phyloP scores from a whole-genome alignment of 164 flowering plant genomes.

The Pachysandra terminalis region DNA sequence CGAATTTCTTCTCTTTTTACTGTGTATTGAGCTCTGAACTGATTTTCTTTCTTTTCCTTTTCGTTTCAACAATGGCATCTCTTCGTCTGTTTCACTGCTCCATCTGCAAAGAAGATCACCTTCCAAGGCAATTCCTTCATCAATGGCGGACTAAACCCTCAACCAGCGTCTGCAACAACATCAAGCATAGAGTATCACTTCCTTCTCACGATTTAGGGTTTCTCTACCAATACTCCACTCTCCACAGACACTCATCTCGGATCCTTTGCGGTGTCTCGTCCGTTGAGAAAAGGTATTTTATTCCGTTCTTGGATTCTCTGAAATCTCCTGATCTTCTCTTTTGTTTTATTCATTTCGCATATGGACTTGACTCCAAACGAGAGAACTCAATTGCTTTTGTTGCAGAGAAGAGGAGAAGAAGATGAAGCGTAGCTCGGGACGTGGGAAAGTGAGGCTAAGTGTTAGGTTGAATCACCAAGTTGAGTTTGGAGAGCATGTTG shows the following conservation, averaged over 20 bases:
- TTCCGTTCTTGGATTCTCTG: background rate
- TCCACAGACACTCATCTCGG: background rate
- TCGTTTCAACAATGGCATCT: conserved; percentile 14
- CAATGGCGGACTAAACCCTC: conserved; percentile 11
- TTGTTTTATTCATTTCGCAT: background rate
- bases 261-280: conserved; percentile 26
- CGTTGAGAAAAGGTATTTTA: conserved; percentile 21
- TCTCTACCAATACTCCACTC: background rate
- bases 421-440: conserved; percentile 16
- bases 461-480: conserved; percentile 73
- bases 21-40: no score
- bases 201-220: conserved; percentile 9
- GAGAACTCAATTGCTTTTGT: background rate
- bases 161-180: background rate
- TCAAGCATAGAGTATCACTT: conserved; percentile 12
- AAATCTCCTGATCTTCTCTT: background rate
- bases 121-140: conserved; percentile 2
- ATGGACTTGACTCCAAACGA: background rate
- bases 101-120: background rate
- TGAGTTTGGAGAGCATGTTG: conserved; percentile 69
- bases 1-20: background rate
- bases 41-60: background rate
- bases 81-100: conserved; percentile 21
- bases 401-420: conserved; percentile 22
- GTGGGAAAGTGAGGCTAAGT: conserved; percentile 41